Conservation (phyloP, 2,329 filamentous ascomycete genomes). For the Eutypella sp. region DNA sequence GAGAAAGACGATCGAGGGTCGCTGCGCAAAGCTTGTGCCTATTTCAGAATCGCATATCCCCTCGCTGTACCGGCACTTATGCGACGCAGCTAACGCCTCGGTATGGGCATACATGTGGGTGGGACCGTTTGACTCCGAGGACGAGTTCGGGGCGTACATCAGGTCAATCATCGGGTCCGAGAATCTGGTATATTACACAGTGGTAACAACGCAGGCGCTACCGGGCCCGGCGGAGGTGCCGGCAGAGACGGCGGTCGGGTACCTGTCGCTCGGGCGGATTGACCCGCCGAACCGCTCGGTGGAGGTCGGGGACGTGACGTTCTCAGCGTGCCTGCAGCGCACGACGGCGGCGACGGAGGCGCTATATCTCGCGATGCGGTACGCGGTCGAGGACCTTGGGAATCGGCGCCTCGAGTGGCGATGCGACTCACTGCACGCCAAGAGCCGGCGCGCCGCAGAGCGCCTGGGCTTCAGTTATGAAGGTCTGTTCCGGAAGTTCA, state of each 20-base stretch:
- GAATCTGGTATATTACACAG: not conserved
- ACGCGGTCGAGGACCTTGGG: not conserved
- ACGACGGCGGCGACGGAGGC: slow-evolving; percentile 1
- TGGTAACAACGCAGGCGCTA: not conserved
- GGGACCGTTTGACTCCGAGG: not conserved
- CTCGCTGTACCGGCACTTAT: not conserved
- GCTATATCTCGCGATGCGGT: slow-evolving; percentile 2
- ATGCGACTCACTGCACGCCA: not conserved
- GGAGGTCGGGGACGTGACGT: slow-evolving; percentile 1
- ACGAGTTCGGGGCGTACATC: not conserved
- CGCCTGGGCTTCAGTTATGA: slow-evolving; percentile 2
- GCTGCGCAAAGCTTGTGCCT: not conserved
- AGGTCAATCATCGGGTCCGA: not conserved
- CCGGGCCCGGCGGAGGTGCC: not conserved
- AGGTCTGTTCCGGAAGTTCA: slow-evolving; percentile 1
- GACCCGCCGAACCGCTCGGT: not conserved
- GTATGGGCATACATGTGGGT: not conserved
- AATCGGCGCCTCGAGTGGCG: not conserved
- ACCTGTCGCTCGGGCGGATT: not conserved
- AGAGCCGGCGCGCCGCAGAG: slow-evolving; percentile 2
- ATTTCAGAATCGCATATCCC: not conserved
- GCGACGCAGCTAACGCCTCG: not conserved
- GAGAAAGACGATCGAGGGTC: not conserved
- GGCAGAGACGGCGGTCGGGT: not conserved
- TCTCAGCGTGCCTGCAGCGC: not conserved